These are phyloP conservation scores for Cordyceps cateniannulata DNA, from an alignment of 2,329 filamentous ascomycete genomes.

Conservation along the genomic window DNA sequence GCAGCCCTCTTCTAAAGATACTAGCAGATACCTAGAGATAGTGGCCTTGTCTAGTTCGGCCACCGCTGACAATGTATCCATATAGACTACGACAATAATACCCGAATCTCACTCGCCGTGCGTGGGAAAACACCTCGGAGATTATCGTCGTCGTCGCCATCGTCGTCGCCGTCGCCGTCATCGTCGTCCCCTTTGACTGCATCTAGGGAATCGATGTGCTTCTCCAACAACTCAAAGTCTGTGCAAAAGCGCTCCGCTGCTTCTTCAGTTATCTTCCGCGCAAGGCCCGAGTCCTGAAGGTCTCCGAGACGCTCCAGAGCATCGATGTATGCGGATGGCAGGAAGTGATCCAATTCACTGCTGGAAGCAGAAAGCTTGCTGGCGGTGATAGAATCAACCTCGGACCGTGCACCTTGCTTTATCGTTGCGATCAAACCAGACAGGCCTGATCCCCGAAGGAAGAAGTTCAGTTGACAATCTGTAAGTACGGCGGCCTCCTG, in stretches of 20 bases:
- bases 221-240: slow-evolving; percentile 65
- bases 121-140: slow-evolving; percentile 44
- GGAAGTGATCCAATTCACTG: slow-evolving; percentile 78
- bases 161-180: no score
- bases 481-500: slow-evolving; percentile 51
- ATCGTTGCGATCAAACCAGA: slow-evolving; percentile 51
- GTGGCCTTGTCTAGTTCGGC: not conserved
- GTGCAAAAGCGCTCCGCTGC: slow-evolving; percentile 78
- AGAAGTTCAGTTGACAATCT: slow-evolving; percentile 63
- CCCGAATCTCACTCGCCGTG: slow-evolving; percentile 53
- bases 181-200: slow-evolving; percentile 21
- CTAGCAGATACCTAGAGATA: not conserved
- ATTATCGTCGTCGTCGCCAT: slow-evolving; percentile 20
- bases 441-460: slow-evolving; percentile 70
- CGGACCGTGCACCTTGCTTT: not conserved
- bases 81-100: slow-evolving; percentile 43
- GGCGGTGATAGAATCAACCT: slow-evolving; percentile 37
- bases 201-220: slow-evolving; percentile 39
- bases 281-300: slow-evolving; percentile 65
- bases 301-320: slow-evolving; percentile 73
- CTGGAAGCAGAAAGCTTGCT: slow-evolving; percentile 58
- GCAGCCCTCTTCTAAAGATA: not conserved
- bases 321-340: slow-evolving; percentile 90
- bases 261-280: slow-evolving; percentile 70
- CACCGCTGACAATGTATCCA: not conserved